Conservation (phyloP, 352 stramenopile species). For the Halophytophthora batemanensis region DNA sequence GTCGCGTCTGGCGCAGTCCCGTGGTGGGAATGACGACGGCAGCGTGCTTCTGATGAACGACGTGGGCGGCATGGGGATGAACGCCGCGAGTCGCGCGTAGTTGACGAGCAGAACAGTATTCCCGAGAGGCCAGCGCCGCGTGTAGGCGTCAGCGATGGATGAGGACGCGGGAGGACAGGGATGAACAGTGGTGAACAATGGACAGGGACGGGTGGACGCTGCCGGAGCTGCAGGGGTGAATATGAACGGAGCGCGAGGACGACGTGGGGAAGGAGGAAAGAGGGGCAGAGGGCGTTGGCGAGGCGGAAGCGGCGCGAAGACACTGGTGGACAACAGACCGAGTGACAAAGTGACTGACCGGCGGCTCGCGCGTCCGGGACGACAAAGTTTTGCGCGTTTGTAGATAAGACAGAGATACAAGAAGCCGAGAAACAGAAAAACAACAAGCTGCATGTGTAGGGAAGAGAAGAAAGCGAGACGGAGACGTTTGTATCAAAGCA, state of each 20-base stretch:
- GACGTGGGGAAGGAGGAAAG: not conserved
- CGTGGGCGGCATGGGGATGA: slow-evolving; percentile 42
- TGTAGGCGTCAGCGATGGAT: too few relatives aligned
- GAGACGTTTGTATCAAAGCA: slow-evolving; percentile 50
- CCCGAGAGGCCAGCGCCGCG: too few relatives aligned
- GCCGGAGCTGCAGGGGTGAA: too few relatives aligned
- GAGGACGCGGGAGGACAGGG: not conserved
- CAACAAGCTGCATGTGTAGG: slow-evolving; percentile 44
- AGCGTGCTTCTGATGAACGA: slow-evolving; percentile 39
- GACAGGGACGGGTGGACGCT: too few relatives aligned
- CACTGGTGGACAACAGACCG: not conserved
- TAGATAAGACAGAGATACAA: slow-evolving; percentile 57
- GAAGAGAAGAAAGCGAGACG: too few relatives aligned
- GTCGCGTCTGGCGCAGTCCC: slow-evolving; percentile 27
- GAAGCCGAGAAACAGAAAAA: slow-evolving; percentile 18
- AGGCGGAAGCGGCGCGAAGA: too few relatives aligned
- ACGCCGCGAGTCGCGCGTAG: slow-evolving; percentile 49
- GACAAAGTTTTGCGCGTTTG: slow-evolving; percentile 60
- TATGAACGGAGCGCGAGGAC: too few relatives aligned
- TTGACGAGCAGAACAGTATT: not conserved
- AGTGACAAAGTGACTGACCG: slow-evolving; percentile 16
- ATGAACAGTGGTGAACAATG: too few relatives aligned
- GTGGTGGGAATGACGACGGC: slow-evolving; percentile 21
- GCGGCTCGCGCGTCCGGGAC: slow-evolving; percentile 21
- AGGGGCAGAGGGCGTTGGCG: not conserved